Base-by-base conservation (phyloP, 495 filamentous ascomycete genomes). In the Thermochaetoides thermophila region DNA sequence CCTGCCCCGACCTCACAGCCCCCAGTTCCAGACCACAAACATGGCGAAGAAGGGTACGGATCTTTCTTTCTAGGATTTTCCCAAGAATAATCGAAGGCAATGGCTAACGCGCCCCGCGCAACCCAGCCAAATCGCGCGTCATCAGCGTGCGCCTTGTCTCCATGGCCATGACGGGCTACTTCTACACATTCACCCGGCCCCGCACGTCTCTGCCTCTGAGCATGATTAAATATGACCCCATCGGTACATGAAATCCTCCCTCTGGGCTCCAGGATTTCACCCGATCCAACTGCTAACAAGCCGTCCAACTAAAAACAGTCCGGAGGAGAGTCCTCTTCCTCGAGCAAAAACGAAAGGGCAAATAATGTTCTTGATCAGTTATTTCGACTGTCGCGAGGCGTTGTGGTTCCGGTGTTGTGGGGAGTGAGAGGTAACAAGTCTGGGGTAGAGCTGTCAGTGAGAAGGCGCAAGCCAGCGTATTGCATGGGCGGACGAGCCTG, bases 191-290 rank as follows among this genome's bases (percentile, higher is more conserved):
- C 53, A 68, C 80, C 34, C 80, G 91, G 19, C 85, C 86, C 11
- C 77, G 91, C 31, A 63, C 67, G 16, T 68, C 86, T 37, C 64
- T 76, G 24, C 89, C 91, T 23, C 69, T 96, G 57, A 87, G 81
- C 61, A 92, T 96, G 85, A 67, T 96, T 43, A 99, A 99, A 63
- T 96, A 99, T 56, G 91, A 99, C 60, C 91, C 91, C 37, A 81
- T 99, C 47, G 81, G 92, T 81, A 82, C 59, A 84, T 25, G 0
- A 8, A 31, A 14, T 25, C 23, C 13, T 14, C 12, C 20, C 26
- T 17, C 4, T 30, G 11, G 14, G 3, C 13, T 22, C 11, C 17
- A n/a, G n/a, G n/a, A n/a, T 15, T 21, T 16, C 24, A 20, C 27
- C 9, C 20, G 13, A 19, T 9, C 16, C 8, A 11, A 18, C 14